Evolutionary conservation across 2,329 filamentous ascomycete genomes (phyloP), one percentile per base, ranked within the genome.

Genomic region (Stachybotrys echinatus): DNA sequence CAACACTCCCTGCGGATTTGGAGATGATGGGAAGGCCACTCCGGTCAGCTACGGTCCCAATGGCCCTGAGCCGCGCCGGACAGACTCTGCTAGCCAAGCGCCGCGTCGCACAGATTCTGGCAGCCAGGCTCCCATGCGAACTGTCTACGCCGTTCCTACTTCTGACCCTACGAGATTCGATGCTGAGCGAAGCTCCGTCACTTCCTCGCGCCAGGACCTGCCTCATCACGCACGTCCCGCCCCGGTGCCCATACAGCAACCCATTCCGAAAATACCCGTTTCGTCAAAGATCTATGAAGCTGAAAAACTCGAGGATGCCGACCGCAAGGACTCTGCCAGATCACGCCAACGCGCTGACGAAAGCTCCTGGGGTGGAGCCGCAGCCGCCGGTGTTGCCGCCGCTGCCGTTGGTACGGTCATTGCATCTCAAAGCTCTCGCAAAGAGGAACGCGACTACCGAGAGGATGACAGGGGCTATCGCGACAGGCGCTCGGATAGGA

Each of bases 211-310:
- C 37, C 65, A 69, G 49, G 68, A 73, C 42, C 61, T 72, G 7
- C 63, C 73, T 3, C 65, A 69, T 20, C 69, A 65, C 18, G 63
- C 67, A 17, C 75, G 80, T 40, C 80, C 84, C 5, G 81, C 73
- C 6, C 75, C 81, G 0, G 77, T 90, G 27, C 83, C 85, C 12
- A 75, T 96, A n/a, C 87, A 94, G 64, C 89, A 95, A 59, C 92
- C 92, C 3, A 86, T 91, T 58, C 92, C 92, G 2, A 79, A 89
- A 51, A 76, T 80, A 3, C 89, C 88, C 0, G 83, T 95, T 3
- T 84, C 85, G 37, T 79, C 80, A 53, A 80, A 80, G 18, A 77
- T 92, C 1, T 88, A 89, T 58, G 77, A 83, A 45, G 71, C 77
- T 31, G 68, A 71, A 38, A 69, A 65, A 43, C 55, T 68, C 23